phyloP scores from a whole-genome alignment of 1,284 basidiomycete genomes.

The Ceratobasidium sp. region DNA sequence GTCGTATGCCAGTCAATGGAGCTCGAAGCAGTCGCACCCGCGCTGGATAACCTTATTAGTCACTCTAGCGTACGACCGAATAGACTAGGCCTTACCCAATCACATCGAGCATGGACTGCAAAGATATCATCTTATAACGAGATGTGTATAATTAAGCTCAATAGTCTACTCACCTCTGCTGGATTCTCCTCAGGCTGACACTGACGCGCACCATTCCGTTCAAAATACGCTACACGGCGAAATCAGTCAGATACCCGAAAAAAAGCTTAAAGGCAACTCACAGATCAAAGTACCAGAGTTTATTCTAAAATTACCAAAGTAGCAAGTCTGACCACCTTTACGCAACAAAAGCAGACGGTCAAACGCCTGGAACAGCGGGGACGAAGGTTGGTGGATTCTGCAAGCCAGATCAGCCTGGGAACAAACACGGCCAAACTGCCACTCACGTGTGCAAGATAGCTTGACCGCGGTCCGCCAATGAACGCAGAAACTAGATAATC shows the following conservation, averaged over 20 bases:
- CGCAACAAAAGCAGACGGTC: conserved; percentile 65
- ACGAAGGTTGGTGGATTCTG: conserved; percentile 80
- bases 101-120: too few relatives aligned
- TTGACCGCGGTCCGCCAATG: conserved; percentile 87
- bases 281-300: conserved; percentile 66
- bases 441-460: conserved; percentile 66
- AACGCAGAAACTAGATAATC: conserved; percentile 81
- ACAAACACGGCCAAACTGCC: background rate
- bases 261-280: background rate
- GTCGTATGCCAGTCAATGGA: conserved; percentile 36
- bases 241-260: background rate
- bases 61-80: too few relatives aligned
- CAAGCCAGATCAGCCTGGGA: conserved; percentile 54
- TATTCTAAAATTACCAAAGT: conserved; percentile 78
- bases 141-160: too few relatives aligned
- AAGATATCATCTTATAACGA: too few relatives aligned
- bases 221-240: conserved; percentile 69
- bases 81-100: too few relatives aligned
- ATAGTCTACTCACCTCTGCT: conserved; percentile 49
- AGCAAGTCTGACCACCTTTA: conserved; percentile 78
- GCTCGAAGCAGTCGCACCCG: conserved; percentile 40
- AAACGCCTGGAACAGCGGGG: conserved; percentile 79
- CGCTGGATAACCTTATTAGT: conserved; percentile 1
- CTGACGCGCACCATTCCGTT: conserved; percentile 68
- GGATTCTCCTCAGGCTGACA: conserved; percentile 60